These are phyloP conservation scores for button mushroom (Agaricus bisporus) DNA, from an alignment of 768 basidiomycete genomes.

Conservation along the genomic window DNA sequence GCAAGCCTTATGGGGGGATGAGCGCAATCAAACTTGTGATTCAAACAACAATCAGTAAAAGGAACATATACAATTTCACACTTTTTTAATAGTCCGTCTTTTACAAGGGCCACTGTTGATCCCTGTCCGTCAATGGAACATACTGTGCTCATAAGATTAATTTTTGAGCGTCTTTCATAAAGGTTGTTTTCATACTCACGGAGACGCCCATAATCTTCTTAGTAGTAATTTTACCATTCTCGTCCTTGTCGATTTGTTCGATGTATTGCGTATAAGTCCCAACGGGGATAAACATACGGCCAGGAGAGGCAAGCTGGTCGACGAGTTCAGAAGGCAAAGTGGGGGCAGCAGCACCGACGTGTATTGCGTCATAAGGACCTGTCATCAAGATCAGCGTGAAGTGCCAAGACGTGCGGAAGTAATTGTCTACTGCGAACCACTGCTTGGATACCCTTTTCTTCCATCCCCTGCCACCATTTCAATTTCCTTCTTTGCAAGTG, in stretches of 20 bases:
- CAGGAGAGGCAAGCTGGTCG: constrained; percentile 70
- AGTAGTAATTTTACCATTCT: constrained; percentile 55
- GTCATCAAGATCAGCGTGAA: not conserved
- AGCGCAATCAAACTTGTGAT: not conserved
- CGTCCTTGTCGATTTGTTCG: constrained; percentile 75
- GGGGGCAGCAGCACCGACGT: constrained; percentile 91
- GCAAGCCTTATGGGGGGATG: not conserved
- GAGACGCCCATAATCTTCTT: constrained; percentile 74
- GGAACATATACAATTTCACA: too few relatives aligned
- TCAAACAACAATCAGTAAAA: not conserved
- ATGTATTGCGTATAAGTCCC: constrained; percentile 59
- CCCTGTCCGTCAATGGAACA: constrained; percentile 14
- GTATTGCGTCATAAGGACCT: constrained; percentile 80
- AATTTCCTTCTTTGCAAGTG: constrained; percentile 50
- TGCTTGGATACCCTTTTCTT: constrained; percentile 48
- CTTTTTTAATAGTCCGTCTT: too few relatives aligned
- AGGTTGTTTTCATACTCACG: constrained; percentile 37
- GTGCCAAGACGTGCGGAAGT: not conserved
- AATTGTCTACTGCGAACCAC: constrained; percentile 16
- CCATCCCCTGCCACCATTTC: constrained; percentile 75
- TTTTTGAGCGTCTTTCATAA: constrained; percentile 5
- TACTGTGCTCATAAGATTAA: constrained; percentile 6
- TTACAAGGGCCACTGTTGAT: constrained; percentile 4
- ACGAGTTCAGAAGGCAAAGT: constrained; percentile 63
- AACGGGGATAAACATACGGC: constrained; percentile 91